Evolutionary conservation across 352 stramenopile genomes (phyloP).

Genomic region (Phytophthora macrochlamydospora): DNA sequence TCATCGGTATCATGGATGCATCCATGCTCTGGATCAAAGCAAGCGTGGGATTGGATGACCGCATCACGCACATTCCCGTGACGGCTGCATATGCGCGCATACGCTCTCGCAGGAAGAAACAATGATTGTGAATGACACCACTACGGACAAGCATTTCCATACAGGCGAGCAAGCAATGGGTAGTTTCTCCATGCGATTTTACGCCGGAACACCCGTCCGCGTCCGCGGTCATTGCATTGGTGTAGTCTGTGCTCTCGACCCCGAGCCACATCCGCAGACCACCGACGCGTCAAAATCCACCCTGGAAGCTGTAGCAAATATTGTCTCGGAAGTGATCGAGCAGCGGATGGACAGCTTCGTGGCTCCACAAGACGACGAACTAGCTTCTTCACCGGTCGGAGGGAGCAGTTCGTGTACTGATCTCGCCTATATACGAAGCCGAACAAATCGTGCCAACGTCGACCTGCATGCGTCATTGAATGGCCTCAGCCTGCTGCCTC

Average conservation of each 20-base stretch:
- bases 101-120: constrained; percentile 53
- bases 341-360: constrained; percentile 43
- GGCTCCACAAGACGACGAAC: not conserved
- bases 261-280: constrained; percentile 47
- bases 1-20: constrained; percentile 73
- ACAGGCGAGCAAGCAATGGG: constrained; percentile 52
- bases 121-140: constrained; percentile 70
- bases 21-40: constrained; percentile 68
- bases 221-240: constrained; percentile 69
- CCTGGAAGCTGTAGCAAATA: constrained; percentile 77
- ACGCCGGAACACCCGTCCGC: constrained; percentile 62
- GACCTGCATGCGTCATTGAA: constrained; percentile 41
- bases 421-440: constrained; percentile 11
- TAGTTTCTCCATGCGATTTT: constrained; percentile 58
- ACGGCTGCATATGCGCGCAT: constrained; percentile 61
- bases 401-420: too few relatives aligned
- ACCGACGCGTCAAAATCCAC: constrained; percentile 67
- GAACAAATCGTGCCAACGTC: constrained; percentile 13
- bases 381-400: too few relatives aligned
- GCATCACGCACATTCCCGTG: constrained; percentile 50
- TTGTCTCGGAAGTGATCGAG: constrained; percentile 83
- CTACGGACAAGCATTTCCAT: constrained; percentile 71
- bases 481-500: constrained; percentile 34
- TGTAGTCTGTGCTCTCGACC: constrained; percentile 71
- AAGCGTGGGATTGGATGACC: constrained; percentile 60